These are phyloP conservation scores for Monosporascus sp. DNA, from an alignment of 2,329 filamentous ascomycete species.

Conservation along the genomic window DNA sequence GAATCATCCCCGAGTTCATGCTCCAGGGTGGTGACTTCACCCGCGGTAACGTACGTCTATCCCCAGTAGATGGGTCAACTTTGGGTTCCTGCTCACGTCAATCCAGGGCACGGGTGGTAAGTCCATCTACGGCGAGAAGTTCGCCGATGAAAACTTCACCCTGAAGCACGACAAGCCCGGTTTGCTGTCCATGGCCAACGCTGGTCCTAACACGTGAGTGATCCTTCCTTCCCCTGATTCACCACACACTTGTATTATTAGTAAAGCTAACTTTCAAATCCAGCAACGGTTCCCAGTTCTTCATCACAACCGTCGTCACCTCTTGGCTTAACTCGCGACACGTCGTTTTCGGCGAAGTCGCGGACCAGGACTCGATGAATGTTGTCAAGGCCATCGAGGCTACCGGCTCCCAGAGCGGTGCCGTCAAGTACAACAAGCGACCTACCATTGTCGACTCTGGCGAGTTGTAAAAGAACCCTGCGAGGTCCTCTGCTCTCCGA, in stretches of 20 bases:
- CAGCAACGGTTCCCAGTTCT: constrained; percentile 98
- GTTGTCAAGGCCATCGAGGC: constrained; percentile 60
- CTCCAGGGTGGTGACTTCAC: constrained; percentile 96
- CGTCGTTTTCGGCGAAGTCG: constrained; percentile 79
- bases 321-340: constrained; percentile 80
- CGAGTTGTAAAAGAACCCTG: constrained; percentile 34
- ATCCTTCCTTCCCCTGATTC: background rate
- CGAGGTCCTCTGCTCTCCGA: constrained; percentile 2
- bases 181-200: constrained; percentile 92
- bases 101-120: constrained; percentile 79
- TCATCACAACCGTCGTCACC: constrained; percentile 89
- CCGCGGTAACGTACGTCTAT: constrained; percentile 71
- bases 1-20: constrained; percentile 91
- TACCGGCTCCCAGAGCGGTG: constrained; percentile 50
- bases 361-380: constrained; percentile 41
- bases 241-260: background rate
- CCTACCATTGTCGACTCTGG: constrained; percentile 55
- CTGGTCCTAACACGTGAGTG: constrained; percentile 82
- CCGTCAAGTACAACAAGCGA: constrained; percentile 51
- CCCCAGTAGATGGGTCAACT: background rate
- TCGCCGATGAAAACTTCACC: constrained; percentile 87
- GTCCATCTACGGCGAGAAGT: constrained; percentile 95
- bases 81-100: constrained; percentile 1
- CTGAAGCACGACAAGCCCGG: constrained; percentile 68
- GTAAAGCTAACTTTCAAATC: constrained; percentile 26